Evolutionary conservation across 1,139 yeast species (phyloP).

Genomic region (Pichia sp.): DNA sequence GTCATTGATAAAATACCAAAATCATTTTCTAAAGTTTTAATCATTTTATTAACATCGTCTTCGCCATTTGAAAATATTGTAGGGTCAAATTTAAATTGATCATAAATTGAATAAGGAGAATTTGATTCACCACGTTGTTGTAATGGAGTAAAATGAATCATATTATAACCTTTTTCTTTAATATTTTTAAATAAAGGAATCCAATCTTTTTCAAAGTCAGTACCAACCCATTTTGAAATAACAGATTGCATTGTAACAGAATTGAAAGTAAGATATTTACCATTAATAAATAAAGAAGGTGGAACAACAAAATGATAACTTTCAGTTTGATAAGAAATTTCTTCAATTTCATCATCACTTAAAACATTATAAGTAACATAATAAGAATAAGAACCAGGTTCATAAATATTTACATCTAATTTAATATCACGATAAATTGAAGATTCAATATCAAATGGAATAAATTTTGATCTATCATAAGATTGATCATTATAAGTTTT

Average conservation of each 20-base stretch:
- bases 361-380: constrained; percentile 45
- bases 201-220: constrained; percentile 50
- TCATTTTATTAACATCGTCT: constrained; percentile 42
- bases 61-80: constrained; percentile 45
- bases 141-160: constrained; percentile 93
- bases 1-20: constrained; percentile 70
- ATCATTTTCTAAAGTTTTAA: constrained; percentile 44
- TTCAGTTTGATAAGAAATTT: constrained; percentile 39
- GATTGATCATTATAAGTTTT: constrained; percentile 32
- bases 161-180: constrained; percentile 74
- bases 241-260: constrained; percentile 81
- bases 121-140: constrained; percentile 83
- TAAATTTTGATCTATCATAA: constrained; percentile 54
- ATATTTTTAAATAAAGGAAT: constrained; percentile 54
- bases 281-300: constrained; percentile 60
- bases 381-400: constrained; percentile 78
- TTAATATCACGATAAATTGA: constrained; percentile 55
- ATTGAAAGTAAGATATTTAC: constrained; percentile 59
- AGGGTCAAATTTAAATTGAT: constrained; percentile 75
- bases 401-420: constrained; percentile 53
- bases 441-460: constrained; percentile 39
- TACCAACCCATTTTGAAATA: constrained; percentile 89
- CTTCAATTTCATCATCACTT: constrained; percentile 27
- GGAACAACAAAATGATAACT: constrained; percentile 74
- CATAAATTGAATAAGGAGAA: constrained; percentile 88